These are phyloP conservation scores for Picochlorum sp. DNA, from an alignment of 139 green algal species.

Conservation along the genomic window DNA sequence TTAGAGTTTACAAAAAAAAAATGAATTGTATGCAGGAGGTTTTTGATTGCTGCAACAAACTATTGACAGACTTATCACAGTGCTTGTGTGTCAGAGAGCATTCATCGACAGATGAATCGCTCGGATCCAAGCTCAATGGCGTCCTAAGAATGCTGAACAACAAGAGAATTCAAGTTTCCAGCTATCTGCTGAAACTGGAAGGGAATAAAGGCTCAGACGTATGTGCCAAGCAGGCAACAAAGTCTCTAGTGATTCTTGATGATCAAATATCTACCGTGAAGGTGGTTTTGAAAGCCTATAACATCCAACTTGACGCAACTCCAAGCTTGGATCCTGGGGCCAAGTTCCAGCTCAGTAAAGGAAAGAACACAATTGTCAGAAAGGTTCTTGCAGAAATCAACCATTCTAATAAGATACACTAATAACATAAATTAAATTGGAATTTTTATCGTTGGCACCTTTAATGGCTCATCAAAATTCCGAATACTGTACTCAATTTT, in stretches of 20 bases:
- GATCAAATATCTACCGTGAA: constrained; percentile 40
- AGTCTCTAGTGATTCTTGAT: constrained; percentile 35
- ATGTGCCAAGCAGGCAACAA: constrained; percentile 46
- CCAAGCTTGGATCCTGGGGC: background rate
- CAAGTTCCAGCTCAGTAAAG: background rate
- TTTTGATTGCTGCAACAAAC: too few species aligned
- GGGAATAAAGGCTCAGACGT: constrained; percentile 61
- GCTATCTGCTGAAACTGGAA: constrained; percentile 69
- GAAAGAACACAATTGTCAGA: constrained; percentile 19
- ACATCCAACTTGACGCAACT: background rate
- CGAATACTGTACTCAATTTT: constrained; percentile 50
- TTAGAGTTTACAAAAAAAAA: too few species aligned
- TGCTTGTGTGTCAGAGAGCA: too few species aligned
- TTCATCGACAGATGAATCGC: constrained; percentile 5
- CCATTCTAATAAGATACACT: background rate
- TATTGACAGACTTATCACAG: too few species aligned
- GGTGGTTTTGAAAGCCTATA: background rate
- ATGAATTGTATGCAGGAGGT: too few species aligned
- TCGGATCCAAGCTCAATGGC: constrained; percentile 51
- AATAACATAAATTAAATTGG: constrained; percentile 4
- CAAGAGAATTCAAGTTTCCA: constrained; percentile 52
- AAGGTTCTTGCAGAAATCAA: background rate
- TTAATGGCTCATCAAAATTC: constrained; percentile 12
- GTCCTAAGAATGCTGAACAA: constrained; percentile 53
- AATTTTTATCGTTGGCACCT: constrained; percentile 24